Evolutionary conservation across 495 filamentous ascomycete genomes (phyloP).

Genomic region (Neurospora hispaniola): DNA sequence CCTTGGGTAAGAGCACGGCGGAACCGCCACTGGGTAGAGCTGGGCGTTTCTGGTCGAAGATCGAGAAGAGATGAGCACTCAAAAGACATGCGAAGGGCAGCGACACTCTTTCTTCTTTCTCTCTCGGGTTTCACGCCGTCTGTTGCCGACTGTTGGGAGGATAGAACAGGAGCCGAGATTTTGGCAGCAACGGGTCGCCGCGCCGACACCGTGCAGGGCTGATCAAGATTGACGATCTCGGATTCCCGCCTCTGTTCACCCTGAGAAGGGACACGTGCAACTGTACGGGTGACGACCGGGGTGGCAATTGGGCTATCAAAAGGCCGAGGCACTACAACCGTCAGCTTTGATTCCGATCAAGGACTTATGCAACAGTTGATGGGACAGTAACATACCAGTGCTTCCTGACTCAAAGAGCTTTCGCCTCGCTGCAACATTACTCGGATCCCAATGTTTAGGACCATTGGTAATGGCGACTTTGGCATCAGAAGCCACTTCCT

Average conservation of each 20-base stretch:
- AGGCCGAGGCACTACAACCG: neutral
- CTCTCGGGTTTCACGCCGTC: neutral
- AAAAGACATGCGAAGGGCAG: slow-evolving; percentile 26
- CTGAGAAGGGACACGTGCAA: neutral
- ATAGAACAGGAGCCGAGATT: neutral
- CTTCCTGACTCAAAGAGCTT: slow-evolving; percentile 11
- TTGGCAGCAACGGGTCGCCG: neutral
- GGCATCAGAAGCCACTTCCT: neutral
- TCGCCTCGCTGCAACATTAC: slow-evolving; percentile 21
- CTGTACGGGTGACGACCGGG: neutral
- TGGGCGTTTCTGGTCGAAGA: neutral
- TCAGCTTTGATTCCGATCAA: neutral
- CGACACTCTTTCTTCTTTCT: slow-evolving; percentile 21
- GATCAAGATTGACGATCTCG: neutral
- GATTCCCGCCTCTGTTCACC: neutral
- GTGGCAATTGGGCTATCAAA: neutral
- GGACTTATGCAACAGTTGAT: neutral
- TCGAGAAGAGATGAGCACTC: slow-evolving; percentile 5
- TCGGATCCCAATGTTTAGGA: slow-evolving; percentile 16
- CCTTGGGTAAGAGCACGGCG: neutral
- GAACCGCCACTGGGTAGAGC: neutral
- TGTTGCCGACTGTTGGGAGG: neutral
- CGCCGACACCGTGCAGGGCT: neutral
- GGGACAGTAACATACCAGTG: neutral
- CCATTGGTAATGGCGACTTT: neutral